These are phyloP conservation scores for Tulasnella sp. DNA, from an alignment of 768 basidiomycete genomes.

Conservation along the genomic window DNA sequence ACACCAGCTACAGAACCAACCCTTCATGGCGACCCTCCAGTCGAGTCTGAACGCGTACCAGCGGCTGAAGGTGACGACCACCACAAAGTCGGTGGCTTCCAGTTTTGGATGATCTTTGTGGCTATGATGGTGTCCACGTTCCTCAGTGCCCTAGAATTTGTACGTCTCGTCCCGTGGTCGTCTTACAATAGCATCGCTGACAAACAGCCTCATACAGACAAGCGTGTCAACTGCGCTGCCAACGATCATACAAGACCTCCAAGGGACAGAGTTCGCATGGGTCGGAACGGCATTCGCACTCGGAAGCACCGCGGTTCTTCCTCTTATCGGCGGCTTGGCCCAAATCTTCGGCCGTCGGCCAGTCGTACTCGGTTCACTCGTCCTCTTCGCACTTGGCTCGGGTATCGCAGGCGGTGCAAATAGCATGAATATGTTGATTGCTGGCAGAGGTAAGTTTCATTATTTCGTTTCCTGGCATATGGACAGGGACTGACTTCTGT, in stretches of 20 bases:
- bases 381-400: slow-evolving; percentile 35
- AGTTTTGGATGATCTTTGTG: slow-evolving; percentile 13
- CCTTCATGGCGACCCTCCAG: too few relatives aligned
- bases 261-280: slow-evolving; percentile 21
- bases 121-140: slow-evolving; percentile 12
- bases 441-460: slow-evolving; percentile 27
- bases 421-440: slow-evolving; percentile 38
- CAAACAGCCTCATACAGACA: neutral
- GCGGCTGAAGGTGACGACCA: too few relatives aligned
- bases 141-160: slow-evolving; percentile 3
- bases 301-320: slow-evolving; percentile 37
- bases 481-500: too few relatives aligned
- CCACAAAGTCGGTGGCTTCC: neutral
- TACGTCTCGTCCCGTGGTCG: neutral
- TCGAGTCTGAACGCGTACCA: too few relatives aligned
- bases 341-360: slow-evolving; percentile 35
- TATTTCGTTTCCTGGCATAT: neutral
- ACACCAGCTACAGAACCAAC: too few relatives aligned
- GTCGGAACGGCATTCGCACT: slow-evolving; percentile 29
- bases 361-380: slow-evolving; percentile 29
- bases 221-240: slow-evolving; percentile 20
- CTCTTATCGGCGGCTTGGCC: slow-evolving; percentile 31
- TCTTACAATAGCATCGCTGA: neutral
- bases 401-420: slow-evolving; percentile 36
- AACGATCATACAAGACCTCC: slow-evolving; percentile 15